These are phyloP conservation scores for Nitzschia putrida DNA, from an alignment of 108 stramenopile species.

Conservation along the genomic window DNA sequence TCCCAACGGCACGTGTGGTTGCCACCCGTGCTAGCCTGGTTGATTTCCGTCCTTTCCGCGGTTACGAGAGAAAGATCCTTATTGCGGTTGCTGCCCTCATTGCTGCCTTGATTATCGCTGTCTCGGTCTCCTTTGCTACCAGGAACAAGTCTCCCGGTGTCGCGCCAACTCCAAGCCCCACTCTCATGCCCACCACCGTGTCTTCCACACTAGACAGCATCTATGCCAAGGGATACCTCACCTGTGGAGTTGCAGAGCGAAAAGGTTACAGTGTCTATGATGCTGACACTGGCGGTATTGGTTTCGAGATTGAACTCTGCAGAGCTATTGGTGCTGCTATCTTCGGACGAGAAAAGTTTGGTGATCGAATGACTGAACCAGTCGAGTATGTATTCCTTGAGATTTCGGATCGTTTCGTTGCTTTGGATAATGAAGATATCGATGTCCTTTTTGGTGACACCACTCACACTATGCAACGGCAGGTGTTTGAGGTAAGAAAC, in stretches of 20 bases:
- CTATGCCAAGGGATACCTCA: neutral
- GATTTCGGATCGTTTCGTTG: neutral
- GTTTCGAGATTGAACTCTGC: conserved; percentile 19
- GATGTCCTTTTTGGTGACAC: conserved; percentile 11
- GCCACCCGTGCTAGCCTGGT: neutral
- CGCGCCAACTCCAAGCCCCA: neutral
- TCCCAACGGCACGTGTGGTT: neutral
- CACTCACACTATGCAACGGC: conserved; percentile 20
- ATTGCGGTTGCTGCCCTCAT: neutral
- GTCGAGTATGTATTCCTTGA: conserved; percentile 12
- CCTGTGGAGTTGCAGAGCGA: conserved; percentile 7
- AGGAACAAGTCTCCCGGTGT: neutral
- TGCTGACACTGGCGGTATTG: neutral
- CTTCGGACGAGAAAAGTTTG: conserved; percentile 4
- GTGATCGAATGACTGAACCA: neutral
- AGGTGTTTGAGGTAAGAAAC: conserved; percentile 14
- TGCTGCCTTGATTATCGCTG: conserved; percentile 1
- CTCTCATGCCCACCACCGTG: neutral
- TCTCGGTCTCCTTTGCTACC: conserved; percentile 1
- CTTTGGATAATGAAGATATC: conserved; percentile 2
- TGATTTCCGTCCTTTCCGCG: neutral
- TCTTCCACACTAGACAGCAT: neutral
- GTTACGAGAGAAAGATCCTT: neutral
- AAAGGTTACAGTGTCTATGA: neutral
- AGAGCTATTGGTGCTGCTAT: conserved; percentile 8